Conservation (phyloP, 768 basidiomycete genomes). For the Mycena filopes region DNA sequence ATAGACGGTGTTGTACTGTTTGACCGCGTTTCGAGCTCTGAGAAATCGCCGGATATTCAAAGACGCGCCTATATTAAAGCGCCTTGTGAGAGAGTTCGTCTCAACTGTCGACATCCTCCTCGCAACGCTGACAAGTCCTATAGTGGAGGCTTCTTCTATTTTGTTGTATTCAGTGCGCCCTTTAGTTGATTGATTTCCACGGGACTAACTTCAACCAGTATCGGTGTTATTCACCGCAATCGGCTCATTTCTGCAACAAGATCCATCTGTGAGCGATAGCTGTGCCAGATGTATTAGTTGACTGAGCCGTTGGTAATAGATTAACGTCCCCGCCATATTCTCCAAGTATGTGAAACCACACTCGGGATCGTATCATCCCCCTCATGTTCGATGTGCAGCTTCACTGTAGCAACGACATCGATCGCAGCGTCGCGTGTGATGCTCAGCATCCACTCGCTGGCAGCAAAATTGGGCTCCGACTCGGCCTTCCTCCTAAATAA, state of each 20-base stretch:
- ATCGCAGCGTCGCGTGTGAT: conserved; percentile 50
- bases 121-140: background rate
- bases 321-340: conserved; percentile 51
- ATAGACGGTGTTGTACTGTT: conserved; percentile 48
- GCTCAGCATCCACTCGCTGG: conserved; percentile 55
- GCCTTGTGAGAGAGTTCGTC: conserved; percentile 52
- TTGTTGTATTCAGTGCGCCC: conserved; percentile 49
- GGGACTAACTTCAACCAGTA: conserved; percentile 35
- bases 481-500: conserved; percentile 56
- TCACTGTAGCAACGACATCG: conserved; percentile 37
- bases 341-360: conserved; percentile 41
- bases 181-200: background rate
- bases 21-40: conserved; percentile 49
- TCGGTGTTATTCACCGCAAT: conserved; percentile 46
- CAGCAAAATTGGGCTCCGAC: conserved; percentile 51
- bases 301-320: conserved; percentile 33
- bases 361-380: background rate
- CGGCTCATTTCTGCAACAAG: conserved; percentile 45
- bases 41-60: conserved; percentile 45
- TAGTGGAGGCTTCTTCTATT: conserved; percentile 55
- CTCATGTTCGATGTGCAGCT: conserved; percentile 23
- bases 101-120: background rate
- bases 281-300: background rate
- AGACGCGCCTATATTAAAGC: conserved; percentile 44
- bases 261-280: conserved; percentile 43